A percentile compares a stretch with the other conserved stretches of the same genome.
Evolutionary conservation across 768 basidiomycete genomes (phyloP).

Genomic region (Trametes cubensis): DNA sequence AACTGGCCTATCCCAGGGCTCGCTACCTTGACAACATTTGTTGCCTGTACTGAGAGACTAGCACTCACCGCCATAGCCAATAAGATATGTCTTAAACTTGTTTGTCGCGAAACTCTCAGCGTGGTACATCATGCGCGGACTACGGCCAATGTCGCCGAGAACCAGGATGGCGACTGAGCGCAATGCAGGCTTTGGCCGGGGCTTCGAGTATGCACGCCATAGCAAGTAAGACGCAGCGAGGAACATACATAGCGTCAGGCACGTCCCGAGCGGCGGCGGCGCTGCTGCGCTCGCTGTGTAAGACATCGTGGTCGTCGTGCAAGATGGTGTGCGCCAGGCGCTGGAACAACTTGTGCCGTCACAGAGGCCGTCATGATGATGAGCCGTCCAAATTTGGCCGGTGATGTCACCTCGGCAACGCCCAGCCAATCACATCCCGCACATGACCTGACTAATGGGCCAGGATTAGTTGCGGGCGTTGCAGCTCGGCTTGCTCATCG

Average conservation of each 20-base stretch:
- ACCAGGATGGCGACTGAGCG: constrained; percentile 89
- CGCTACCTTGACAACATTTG: not conserved
- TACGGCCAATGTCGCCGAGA: constrained; percentile 93
- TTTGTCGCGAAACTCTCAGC: constrained; percentile 87
- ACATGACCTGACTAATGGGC: constrained; percentile 16
- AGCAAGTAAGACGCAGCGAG: not conserved
- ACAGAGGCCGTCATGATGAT: not conserved
- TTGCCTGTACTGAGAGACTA: not conserved
- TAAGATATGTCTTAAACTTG: constrained; percentile 74
- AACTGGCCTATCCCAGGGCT: not conserved
- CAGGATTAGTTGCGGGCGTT: not conserved
- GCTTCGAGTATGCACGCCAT: constrained; percentile 13
- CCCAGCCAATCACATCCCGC: constrained; percentile 11
- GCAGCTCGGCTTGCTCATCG: not conserved
- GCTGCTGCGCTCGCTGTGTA: constrained; percentile 7
- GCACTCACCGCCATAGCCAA: constrained; percentile 81
- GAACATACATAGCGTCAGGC: not conserved
- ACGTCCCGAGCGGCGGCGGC: not conserved
- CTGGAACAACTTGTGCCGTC: not conserved
- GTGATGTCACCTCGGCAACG: constrained; percentile 8
- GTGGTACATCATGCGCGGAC: constrained; percentile 99
- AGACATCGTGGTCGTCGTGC: constrained; percentile 18
- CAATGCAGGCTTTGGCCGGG: constrained; percentile 34
- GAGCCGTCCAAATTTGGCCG: not conserved
- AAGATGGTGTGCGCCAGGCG: constrained; percentile 1